Base-by-base conservation (phyloP, 2,329 filamentous ascomycete species). In the Arachnomyces sp. region DNA sequence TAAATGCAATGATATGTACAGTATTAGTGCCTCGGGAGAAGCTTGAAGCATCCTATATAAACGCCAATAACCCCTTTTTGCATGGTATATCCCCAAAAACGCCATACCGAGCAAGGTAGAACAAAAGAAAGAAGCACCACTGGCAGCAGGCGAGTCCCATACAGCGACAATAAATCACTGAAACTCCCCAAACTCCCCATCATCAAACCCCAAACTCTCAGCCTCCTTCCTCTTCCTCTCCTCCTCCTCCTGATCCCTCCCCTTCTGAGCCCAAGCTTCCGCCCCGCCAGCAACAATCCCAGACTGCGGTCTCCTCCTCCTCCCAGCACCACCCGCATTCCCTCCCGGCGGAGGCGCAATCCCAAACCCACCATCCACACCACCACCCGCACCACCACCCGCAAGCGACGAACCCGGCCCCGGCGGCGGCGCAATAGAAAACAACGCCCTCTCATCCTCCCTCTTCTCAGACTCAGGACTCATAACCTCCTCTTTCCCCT, bases 111-210 rank as follows among this genome's bases (percentile, higher is more conserved):
- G n/a, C 17, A 4, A 38, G 28, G 8, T 29, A 17, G 12, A 42
- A 31, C 35, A 12, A 16, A 9, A 11, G 12, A 18, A 18, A 31
- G 31, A 13, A 13, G n/a, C 15, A 13, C 35, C 11, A 16, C 12
- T 18, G 16, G 12, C n/a, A n/a, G n/a, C n/a, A n/a, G n/a, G n/a
- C n/a, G n/a, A n/a, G n/a, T n/a, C n/a, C n/a, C n/a, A n/a, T n/a
- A n/a, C n/a, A n/a, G n/a, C n/a, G n/a, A n/a, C n/a, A n/a, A n/a
- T n/a, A n/a, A 25, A 42, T 51, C 53, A 74, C 54, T 75, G 71
- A 65, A 93, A 93, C 63, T 93, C 86, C 14, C 85, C 86, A 73
- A 88, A 89, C 56, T 90, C 82, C 1, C 86, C 87, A 58, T 94
- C 84, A 54, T 93, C 86, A 53, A 92, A 92, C 0, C 85, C 85